Evolutionary conservation across 306 rosid species (phyloP).

Genomic region (Fragaria nilgerrensis): DNA sequence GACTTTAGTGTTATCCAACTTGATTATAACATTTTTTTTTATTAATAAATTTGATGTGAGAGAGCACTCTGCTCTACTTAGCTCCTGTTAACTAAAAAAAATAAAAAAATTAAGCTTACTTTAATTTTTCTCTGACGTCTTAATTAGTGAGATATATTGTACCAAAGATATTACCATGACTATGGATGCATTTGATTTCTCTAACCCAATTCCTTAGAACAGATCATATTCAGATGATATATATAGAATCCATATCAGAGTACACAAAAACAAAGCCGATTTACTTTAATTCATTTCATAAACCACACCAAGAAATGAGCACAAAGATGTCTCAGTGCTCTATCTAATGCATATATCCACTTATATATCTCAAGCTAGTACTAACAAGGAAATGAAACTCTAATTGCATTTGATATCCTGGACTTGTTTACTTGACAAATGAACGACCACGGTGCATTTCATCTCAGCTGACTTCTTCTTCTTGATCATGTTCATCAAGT

Average conservation of each 20-base stretch:
- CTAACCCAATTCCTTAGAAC: too few species aligned
- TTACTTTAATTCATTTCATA: background rate
- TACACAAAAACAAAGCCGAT: background rate
- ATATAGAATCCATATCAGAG: too few species aligned
- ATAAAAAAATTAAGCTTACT: too few species aligned
- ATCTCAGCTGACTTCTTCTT: conserved; percentile 17
- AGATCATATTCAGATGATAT: background rate
- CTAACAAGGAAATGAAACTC: background rate
- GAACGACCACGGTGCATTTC: conserved; percentile 18
- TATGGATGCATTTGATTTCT: background rate
- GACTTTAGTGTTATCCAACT: too few species aligned
- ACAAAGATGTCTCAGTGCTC: background rate
- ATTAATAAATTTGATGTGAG: too few species aligned
- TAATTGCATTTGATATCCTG: conserved; percentile 20
- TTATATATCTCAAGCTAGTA: background rate
- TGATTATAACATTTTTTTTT: too few species aligned
- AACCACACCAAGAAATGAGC: background rate
- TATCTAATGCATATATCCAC: background rate
- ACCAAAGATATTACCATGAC: background rate
- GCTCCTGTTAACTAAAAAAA: too few species aligned
- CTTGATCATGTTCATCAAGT: conserved; percentile 24
- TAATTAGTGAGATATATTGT: background rate
- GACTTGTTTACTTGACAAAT: conserved; percentile 1
- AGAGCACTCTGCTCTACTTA: too few species aligned
- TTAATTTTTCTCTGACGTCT: background rate